A percentile compares a stretch with the other conserved stretches of the same genome.
Evolutionary conservation across 1,139 yeast species (phyloP).

Genomic region (Pichia sp.): DNA sequence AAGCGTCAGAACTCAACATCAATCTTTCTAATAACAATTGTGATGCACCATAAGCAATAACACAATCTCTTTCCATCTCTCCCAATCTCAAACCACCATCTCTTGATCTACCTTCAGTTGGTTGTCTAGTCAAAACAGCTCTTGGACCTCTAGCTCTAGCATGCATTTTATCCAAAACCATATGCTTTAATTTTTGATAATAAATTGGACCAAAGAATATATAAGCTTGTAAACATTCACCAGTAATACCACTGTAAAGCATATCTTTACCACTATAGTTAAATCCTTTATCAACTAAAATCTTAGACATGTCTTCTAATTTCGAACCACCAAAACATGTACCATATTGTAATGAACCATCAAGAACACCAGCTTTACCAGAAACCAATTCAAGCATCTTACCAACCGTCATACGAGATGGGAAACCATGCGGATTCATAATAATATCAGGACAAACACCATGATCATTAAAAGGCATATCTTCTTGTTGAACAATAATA

Average conservation of each 20-base stretch:
- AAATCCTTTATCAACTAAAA: slow-evolving; percentile 86
- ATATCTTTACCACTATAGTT: slow-evolving; percentile 95
- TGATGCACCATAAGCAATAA: slow-evolving; percentile 98
- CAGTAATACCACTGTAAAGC: slow-evolving; percentile 97
- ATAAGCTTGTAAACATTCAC: slow-evolving; percentile 95
- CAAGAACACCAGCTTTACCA: slow-evolving; percentile 95
- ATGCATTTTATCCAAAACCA: slow-evolving; percentile 99
- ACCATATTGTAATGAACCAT: slow-evolving; percentile 90
- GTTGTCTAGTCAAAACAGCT: slow-evolving; percentile 96
- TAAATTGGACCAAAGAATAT: slow-evolving; percentile 98
- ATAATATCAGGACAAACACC: slow-evolving; percentile 93
- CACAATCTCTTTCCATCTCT: slow-evolving; percentile 99
- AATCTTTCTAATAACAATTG: slow-evolving; percentile 87
- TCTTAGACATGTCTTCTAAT: slow-evolving; percentile 91
- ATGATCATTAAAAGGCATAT: slow-evolving; percentile 86
- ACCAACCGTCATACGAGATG: slow-evolving; percentile 99
- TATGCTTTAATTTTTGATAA: slow-evolving; percentile 95
- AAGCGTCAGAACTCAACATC: slow-evolving; percentile 96
- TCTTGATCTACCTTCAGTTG: slow-evolving; percentile 98
- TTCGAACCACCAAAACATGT: slow-evolving; percentile 98
- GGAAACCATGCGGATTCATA: slow-evolving; percentile 99
- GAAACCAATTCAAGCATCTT: slow-evolving; percentile 95
- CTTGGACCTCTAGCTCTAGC: slow-evolving; percentile 99
- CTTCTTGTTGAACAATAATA: slow-evolving; percentile 93
- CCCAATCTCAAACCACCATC: slow-evolving; percentile 99